These are phyloP conservation scores for Rhododendron ferrugineum DNA, from an alignment of 148 eudicot species.

Conservation along the genomic window DNA sequence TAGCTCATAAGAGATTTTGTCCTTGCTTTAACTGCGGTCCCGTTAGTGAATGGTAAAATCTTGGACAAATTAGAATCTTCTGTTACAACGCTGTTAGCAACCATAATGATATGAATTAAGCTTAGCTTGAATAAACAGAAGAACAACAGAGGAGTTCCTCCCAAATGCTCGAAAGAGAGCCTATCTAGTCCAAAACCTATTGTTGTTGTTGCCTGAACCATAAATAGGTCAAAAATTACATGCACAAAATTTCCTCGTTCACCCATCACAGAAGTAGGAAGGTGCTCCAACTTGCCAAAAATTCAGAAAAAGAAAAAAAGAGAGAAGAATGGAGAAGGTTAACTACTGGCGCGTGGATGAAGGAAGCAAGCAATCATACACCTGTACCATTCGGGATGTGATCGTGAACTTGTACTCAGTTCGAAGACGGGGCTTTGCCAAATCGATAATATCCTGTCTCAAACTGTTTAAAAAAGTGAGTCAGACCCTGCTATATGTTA, in stretches of 20 bases:
- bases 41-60: not conserved
- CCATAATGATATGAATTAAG: not conserved
- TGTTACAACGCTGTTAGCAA: not conserved
- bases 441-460: slow-evolving; percentile 73
- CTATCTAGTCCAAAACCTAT: not conserved
- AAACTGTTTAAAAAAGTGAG: slow-evolving; percentile 41
- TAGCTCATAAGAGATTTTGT: not conserved
- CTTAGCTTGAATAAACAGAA: not conserved
- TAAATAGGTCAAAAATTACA: not conserved
- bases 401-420: slow-evolving; percentile 63
- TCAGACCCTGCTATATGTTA: not conserved
- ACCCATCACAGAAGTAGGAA: not conserved
- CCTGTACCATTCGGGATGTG: slow-evolving; percentile 76
- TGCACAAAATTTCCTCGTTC: not conserved
- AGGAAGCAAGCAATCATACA: slow-evolving; percentile 93
- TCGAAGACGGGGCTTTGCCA: slow-evolving; percentile 72
- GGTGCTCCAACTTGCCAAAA: not conserved
- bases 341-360: slow-evolving; percentile 29
- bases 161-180: not conserved
- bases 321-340: not conserved
- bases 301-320: too few species aligned
- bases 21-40: not conserved
- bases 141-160: not conserved
- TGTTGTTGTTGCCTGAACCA: not conserved
- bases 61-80: not conserved